Base-by-base conservation (phyloP, 495 filamentous ascomycete species). In the Pseudevernia furfuracea region DNA sequence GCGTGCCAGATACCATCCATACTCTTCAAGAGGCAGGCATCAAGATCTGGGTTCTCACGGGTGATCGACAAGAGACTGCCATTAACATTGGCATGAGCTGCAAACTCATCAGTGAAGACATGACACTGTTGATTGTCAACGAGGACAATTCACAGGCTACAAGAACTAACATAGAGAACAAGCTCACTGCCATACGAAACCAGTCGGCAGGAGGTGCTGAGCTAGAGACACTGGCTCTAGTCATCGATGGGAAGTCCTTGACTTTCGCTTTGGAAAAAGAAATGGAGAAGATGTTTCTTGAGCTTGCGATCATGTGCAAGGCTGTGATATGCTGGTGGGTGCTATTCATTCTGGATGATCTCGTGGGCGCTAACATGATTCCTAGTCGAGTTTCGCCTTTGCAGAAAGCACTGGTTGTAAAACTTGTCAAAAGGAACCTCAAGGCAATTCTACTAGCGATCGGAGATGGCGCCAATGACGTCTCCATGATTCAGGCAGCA, bases 71-170 rank as follows among this genome's bases (percentile, higher is more conserved):
- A 73, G 95, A 99, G 73, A 99, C 95, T 57, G 95, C 95, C 58
- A 99, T 99, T 79, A 99, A 99, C 71, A 99, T 99, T 70, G 95
- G 95, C 63, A 99, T 99, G 95, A 96, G 91, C 71, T 99, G 95
- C 76, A 97, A 97, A 78, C 82, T 99, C 32, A 91, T 99, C 55
- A 96, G 91, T 57, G 95, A 99, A 74, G 95, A 99, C 67, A 99
- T 99, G 95, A 96, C 92, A 63, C 80, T 99, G 17, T 79, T 99
- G 60, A 96, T 99, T 72, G 81, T 99, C 70, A 99, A 99, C 69
- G 93, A 99, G 71, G 92, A 96, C 60, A 82, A 71, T 37, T 77
- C 89, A 14, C 74, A 77, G 34, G 88, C 84, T 21, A 97, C 95
- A 3, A 79, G 89, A 43, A 87, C 92, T 60, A 96, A 92, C 69